Evolutionary conservation across 495 filamentous ascomycete genomes (phyloP).

Genomic region (Chlorociboria aeruginascens): DNA sequence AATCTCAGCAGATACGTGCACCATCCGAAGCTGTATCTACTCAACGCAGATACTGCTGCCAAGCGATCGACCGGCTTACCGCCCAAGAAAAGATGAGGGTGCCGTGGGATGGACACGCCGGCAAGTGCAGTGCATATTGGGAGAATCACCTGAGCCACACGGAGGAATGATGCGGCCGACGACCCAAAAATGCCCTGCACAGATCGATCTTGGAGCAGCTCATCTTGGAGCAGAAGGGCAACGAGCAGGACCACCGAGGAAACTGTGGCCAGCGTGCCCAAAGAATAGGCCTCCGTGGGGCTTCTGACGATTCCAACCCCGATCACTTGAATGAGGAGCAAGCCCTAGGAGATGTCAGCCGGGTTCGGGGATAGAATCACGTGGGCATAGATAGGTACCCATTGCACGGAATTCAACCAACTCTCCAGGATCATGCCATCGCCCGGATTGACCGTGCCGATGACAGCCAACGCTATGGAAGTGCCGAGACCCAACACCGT

Average conservation of each 20-base stretch:
- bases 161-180: conserved; percentile 16
- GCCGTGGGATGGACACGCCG: conserved; percentile 44
- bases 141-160: conserved; percentile 26
- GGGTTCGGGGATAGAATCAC: neutral
- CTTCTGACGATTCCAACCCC: conserved; percentile 29
- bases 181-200: neutral
- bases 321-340: conserved; percentile 35
- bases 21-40: conserved; percentile 57
- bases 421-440: conserved; percentile 13
- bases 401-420: conserved; percentile 16
- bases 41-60: conserved; percentile 45
- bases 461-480: conserved; percentile 11
- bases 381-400: conserved; percentile 18
- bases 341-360: conserved; percentile 12
- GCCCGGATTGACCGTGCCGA: conserved; percentile 1
- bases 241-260: conserved; percentile 29
- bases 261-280: conserved; percentile 33
- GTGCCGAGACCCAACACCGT: conserved; percentile 28
- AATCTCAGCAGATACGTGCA: conserved; percentile 37
- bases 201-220: conserved; percentile 15
- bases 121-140: conserved; percentile 21
- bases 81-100: conserved; percentile 50
- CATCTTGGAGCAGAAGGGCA: conserved; percentile 28
- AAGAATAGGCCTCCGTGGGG: conserved; percentile 32
- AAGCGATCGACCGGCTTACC: conserved; percentile 52